A percentile compares a stretch with the other conserved stretches of the same genome.
Conservation (phyloP, 139 green algal genomes). For the Haematococcus sp. region DNA sequence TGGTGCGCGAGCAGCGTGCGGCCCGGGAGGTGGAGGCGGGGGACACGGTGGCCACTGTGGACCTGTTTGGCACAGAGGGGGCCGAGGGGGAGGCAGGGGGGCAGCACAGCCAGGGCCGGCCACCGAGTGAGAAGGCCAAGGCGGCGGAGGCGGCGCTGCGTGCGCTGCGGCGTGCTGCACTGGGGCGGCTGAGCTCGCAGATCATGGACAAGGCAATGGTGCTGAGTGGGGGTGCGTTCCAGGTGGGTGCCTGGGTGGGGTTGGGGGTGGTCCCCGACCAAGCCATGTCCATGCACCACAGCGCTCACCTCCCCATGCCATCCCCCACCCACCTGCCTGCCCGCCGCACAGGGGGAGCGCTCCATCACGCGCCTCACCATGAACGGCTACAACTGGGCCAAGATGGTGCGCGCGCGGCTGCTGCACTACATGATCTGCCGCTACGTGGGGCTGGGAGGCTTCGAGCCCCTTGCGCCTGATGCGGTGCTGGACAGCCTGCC, state of each 20-base stretch:
- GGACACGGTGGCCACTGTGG: background rate
- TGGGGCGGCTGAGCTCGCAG: background rate
- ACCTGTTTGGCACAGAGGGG: too few species aligned
- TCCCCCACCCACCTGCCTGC: too few species aligned
- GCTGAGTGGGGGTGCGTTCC: too few species aligned
- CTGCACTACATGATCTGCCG: slow-evolving; percentile 43
- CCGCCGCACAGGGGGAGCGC: background rate
- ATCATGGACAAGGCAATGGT: too few species aligned
- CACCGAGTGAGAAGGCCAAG: background rate
- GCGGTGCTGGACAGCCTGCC: too few species aligned
- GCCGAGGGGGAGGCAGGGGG: too few species aligned
- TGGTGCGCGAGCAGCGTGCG: background rate
- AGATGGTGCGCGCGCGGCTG: slow-evolving; percentile 41
- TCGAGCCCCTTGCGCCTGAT: too few species aligned
- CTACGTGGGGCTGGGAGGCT: slow-evolving; percentile 5
- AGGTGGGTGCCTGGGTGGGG: too few species aligned
- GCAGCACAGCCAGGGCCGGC: too few species aligned
- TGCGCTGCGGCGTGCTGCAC: background rate
- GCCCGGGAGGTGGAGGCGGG: background rate
- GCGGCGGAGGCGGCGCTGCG: background rate
- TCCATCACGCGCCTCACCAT: slow-evolving; percentile 3
- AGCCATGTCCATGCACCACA: too few species aligned
- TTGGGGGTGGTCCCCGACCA: too few species aligned
- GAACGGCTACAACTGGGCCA: slow-evolving; percentile 46
- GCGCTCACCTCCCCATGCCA: too few species aligned